phyloP scores from a whole-genome alignment of 768 basidiomycete species.

The Macrocybe gigantea region DNA sequence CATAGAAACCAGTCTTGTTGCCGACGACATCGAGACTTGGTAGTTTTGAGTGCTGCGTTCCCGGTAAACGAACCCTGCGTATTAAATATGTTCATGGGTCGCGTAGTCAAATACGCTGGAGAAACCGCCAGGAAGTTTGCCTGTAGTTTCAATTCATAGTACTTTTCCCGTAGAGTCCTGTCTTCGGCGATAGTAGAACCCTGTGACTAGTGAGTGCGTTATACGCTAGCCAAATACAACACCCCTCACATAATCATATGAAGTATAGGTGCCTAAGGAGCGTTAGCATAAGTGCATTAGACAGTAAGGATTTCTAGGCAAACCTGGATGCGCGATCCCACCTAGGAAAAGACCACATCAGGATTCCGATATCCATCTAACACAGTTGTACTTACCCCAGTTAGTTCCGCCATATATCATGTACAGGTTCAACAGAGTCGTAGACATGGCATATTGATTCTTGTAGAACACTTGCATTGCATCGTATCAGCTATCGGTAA shows the following conservation, averaged over 20 bases:
- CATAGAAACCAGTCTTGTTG: slow-evolving; percentile 41
- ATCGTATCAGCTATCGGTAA: not conserved
- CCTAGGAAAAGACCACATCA: slow-evolving; percentile 10
- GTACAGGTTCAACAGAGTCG: slow-evolving; percentile 43
- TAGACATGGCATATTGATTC: slow-evolving; percentile 39
- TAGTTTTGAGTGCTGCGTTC: slow-evolving; percentile 43
- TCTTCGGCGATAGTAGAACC: slow-evolving; percentile 47
- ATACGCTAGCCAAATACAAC: not conserved
- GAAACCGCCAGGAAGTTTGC: slow-evolving; percentile 45
- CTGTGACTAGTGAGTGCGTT: slow-evolving; percentile 15
- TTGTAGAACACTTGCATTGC: slow-evolving; percentile 38
- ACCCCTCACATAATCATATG: slow-evolving; percentile 34
- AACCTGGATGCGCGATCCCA: slow-evolving; percentile 31
- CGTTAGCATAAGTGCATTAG: not conserved
- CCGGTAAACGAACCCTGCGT: slow-evolving; percentile 41
- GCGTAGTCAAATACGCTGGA: slow-evolving; percentile 42
- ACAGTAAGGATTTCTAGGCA: not conserved
- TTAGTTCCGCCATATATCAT: slow-evolving; percentile 50
- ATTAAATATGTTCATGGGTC: slow-evolving; percentile 33
- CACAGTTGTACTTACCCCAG: slow-evolving; percentile 27
- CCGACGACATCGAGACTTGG: slow-evolving; percentile 45
- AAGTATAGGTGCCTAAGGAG: slow-evolving; percentile 33
- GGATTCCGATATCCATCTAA: not conserved
- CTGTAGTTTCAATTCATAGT: slow-evolving; percentile 47
- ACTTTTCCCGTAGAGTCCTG: slow-evolving; percentile 46